Percentiles rank a stretch among this genome's conserved stretches.
Conservation (phyloP, 495 filamentous ascomycete species). For the Endocarpon pusillum region DNA sequence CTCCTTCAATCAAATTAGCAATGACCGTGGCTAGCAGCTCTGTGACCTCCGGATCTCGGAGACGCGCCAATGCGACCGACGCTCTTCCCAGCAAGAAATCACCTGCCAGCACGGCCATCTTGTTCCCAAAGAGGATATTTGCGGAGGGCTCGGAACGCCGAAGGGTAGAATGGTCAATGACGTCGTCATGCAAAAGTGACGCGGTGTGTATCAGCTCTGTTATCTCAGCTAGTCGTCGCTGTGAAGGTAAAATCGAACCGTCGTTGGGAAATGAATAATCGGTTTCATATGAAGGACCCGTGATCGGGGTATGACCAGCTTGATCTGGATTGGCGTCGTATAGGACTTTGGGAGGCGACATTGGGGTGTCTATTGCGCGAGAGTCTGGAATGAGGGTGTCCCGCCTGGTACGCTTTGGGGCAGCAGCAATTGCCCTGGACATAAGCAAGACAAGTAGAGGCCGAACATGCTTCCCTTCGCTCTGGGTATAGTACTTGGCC, state of each 20-base stretch:
- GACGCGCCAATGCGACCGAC: slow-evolving; percentile 78
- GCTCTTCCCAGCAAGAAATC: slow-evolving; percentile 88
- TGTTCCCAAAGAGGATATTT: slow-evolving; percentile 90
- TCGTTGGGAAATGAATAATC: slow-evolving; percentile 33
- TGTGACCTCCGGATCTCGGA: slow-evolving; percentile 83
- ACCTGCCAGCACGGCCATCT: slow-evolving; percentile 93
- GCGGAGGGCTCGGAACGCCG: slow-evolving; percentile 72
- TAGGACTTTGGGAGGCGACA: slow-evolving; percentile 60
- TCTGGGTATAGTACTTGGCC: slow-evolving; percentile 95
- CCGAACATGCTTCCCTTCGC: slow-evolving; percentile 90
- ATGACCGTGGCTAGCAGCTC: slow-evolving; percentile 93
- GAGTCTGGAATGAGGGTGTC: slow-evolving; percentile 13
- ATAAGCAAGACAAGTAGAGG: slow-evolving; percentile 89
- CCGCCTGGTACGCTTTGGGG: slow-evolving; percentile 34
- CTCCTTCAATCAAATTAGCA: slow-evolving; percentile 91
- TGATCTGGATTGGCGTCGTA: slow-evolving; percentile 67
- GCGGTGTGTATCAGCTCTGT: slow-evolving; percentile 94
- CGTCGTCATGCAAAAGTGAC: slow-evolving; percentile 92
- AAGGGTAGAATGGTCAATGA: slow-evolving; percentile 79
- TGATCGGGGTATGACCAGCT: slow-evolving; percentile 25
- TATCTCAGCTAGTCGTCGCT: slow-evolving; percentile 85
- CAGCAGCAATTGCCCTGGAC: slow-evolving; percentile 74
- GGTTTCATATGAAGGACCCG: slow-evolving; percentile 30
- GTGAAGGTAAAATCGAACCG: slow-evolving; percentile 75
- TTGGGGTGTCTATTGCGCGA: slow-evolving; percentile 46